phyloP scores from a whole-genome alignment of 768 basidiomycete species.

The Amanita brunnescens region DNA sequence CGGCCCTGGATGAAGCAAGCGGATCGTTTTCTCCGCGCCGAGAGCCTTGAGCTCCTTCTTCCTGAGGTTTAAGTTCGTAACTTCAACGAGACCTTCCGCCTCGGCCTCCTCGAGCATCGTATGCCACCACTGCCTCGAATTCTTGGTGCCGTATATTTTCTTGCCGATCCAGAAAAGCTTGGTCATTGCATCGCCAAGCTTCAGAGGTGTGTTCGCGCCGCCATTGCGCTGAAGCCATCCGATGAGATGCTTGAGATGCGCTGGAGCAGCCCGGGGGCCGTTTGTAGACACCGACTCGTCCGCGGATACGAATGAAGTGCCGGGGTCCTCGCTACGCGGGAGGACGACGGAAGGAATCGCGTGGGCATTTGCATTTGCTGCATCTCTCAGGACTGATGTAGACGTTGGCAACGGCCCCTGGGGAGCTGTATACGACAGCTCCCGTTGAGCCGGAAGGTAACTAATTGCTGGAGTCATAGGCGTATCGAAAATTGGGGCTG shows the following conservation, averaged over 20 bases:
- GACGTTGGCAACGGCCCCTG: not conserved
- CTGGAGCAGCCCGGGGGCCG: not conserved
- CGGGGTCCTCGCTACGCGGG: not conserved
- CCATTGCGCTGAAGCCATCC: not conserved
- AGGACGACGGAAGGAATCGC: not conserved
- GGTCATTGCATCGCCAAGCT: not conserved
- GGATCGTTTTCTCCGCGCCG: not conserved
- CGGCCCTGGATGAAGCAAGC: not conserved
- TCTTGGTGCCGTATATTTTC: not conserved
- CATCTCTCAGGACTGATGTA: too few relatives aligned
- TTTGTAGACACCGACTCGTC: not conserved
- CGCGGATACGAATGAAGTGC: not conserved
- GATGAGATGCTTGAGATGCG: not conserved
- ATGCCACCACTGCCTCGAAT: not conserved
- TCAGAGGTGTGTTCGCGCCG: not conserved
- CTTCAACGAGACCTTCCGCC: not conserved
- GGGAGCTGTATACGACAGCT: not conserved
- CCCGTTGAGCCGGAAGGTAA: not conserved
- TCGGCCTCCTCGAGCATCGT: not conserved
- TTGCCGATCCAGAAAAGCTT: not conserved
- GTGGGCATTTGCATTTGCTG: not conserved
- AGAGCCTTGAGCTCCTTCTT: not conserved
- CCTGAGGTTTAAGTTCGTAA: not conserved
- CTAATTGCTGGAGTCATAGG: not conserved
- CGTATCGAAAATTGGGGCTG: not conserved